Percentiles rank a stretch among this genome's conserved stretches.
Conservation (phyloP, 2,329 filamentous ascomycete genomes). For the Simplicillium sp. region DNA sequence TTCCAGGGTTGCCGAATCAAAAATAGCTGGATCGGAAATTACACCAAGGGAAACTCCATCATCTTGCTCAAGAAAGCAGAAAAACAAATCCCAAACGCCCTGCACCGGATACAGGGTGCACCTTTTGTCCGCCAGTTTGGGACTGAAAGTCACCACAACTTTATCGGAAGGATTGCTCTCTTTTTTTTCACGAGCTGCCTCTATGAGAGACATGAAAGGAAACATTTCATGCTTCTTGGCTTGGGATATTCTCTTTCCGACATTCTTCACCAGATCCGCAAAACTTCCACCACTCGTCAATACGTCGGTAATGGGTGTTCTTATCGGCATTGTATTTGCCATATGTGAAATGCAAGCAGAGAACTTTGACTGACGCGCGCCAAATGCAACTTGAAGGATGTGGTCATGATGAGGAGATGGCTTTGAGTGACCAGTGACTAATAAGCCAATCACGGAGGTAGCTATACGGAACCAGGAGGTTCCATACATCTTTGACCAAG, state of each 20-base stretch:
- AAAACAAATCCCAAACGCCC: conserved; percentile 2
- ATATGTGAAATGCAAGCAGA: conserved; percentile 1
- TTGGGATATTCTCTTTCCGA: not conserved
- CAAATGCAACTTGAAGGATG: not conserved
- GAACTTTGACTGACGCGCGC: not conserved
- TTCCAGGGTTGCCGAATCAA: not conserved
- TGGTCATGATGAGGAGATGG: not conserved
- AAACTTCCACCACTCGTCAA: not conserved
- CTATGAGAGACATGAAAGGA: conserved; percentile 1
- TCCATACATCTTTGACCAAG: not conserved
- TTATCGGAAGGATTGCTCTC: not conserved
- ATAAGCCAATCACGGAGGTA: not conserved
- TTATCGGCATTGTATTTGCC: conserved; percentile 3
- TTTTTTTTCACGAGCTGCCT: not conserved
- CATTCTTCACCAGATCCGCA: not conserved
- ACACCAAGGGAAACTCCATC: conserved; percentile 1
- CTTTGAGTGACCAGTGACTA: not conserved
- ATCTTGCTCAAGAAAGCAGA: conserved; percentile 1
- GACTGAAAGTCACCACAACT: conserved; percentile 1
- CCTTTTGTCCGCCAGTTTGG: not conserved
- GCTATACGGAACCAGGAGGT: conserved; percentile 3
- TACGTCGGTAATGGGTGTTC: not conserved
- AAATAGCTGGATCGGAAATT: conserved; percentile 1
- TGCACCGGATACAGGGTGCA: conserved; percentile 2
- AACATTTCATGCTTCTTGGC: conserved; percentile 1